Evolutionary conservation across 1,139 yeast species (phyloP).

Genomic region (Magnusiomyces starmeri): DNA sequence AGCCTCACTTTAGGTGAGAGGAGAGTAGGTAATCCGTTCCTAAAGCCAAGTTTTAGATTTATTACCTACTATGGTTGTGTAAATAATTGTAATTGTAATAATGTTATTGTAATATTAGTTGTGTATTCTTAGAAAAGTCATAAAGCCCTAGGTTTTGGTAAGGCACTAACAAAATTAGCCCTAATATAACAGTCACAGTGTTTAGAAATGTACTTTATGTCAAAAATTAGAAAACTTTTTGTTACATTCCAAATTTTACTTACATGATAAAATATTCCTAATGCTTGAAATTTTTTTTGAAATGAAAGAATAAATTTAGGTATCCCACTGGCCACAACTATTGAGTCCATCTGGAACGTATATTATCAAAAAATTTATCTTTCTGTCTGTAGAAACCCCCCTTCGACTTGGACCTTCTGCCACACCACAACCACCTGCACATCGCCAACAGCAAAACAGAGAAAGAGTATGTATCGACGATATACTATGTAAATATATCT

Average conservation of each 20-base stretch:
- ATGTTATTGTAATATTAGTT: no score
- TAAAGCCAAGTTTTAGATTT: no score
- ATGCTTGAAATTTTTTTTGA: neutral
- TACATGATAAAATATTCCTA: neutral
- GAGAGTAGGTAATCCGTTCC: no score
- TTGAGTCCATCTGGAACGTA: neutral
- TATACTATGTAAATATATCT: neutral
- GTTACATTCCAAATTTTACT: neutral
- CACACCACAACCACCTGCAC: neutral
- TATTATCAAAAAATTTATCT: neutral
- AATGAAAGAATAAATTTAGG: neutral
- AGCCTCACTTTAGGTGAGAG: no score
- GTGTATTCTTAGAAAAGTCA: no score
- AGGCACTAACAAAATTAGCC: no score
- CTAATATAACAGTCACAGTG: no score
- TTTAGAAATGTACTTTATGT: no score
- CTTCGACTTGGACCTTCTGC: neutral
- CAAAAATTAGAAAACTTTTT: neutral
- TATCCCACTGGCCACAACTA: neutral
- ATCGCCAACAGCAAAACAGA: conserved; percentile 2
- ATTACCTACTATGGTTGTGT: no score
- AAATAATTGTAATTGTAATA: no score
- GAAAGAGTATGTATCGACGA: conserved; percentile 2
- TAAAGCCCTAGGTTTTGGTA: no score
- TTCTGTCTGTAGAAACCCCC: neutral